Conservation (phyloP, 192 early-diverging fungal genomes). For the Rhizophagus prolifer region DNA sequence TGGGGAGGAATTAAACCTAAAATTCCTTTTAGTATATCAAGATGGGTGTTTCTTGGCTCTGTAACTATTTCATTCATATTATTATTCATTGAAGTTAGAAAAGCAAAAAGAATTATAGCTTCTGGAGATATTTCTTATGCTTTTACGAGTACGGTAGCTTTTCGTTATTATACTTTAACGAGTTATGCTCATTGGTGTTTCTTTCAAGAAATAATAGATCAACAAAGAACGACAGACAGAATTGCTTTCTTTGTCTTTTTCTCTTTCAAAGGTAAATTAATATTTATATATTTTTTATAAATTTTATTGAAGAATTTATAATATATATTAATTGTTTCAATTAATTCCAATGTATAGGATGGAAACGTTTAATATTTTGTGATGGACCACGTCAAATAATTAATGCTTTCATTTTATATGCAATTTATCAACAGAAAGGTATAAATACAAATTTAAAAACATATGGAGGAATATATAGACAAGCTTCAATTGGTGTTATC, state of each 20-base stretch:
- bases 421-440: conserved; percentile 29
- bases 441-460: neutral
- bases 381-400: conserved; percentile 81
- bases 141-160: conserved; percentile 71
- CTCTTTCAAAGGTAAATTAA: conserved; percentile 67
- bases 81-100: conserved; percentile 69
- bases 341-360: conserved; percentile 45
- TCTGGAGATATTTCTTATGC: conserved; percentile 76
- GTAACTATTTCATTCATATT: conserved; percentile 72
- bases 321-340: no score
- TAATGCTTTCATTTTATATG: conserved; percentile 51
- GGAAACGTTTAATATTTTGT: conserved; percentile 81
- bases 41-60: conserved; percentile 62
- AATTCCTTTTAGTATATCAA: conserved; percentile 3
- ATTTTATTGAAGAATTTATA: neutral
- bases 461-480: neutral
- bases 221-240: conserved; percentile 59
- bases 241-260: conserved; percentile 85
- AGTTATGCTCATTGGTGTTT: conserved; percentile 84
- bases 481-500: conserved; percentile 25
- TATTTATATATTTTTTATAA: conserved; percentile 12
- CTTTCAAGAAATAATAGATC: conserved; percentile 66
- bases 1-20: neutral
- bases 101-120: conserved; percentile 62
- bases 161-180: conserved; percentile 72